Percentiles rank a stretch among this genome's conserved stretches.
Conservation (phyloP, 805 yeast species). For the Ogataea neopini region DNA sequence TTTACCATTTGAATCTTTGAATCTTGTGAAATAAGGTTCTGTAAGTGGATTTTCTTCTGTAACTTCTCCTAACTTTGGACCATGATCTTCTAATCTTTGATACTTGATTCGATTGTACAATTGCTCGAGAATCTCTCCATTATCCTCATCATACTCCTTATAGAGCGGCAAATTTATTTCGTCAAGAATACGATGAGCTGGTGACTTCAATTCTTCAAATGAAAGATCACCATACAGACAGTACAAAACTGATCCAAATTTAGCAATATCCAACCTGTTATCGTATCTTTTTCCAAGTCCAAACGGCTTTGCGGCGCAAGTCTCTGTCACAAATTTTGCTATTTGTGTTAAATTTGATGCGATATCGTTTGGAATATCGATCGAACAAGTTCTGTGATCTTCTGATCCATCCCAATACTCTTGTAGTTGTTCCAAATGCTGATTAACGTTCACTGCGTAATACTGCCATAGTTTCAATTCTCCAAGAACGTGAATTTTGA, state of each 20-base stretch:
- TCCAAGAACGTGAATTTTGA: conserved; percentile 66
- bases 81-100: conserved; percentile 73
- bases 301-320: conserved; percentile 43
- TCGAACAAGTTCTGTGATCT: conserved; percentile 15
- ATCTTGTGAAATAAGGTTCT: conserved; percentile 86
- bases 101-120: conserved; percentile 75
- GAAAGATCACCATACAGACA: conserved; percentile 35
- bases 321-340: conserved; percentile 48
- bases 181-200: conserved; percentile 61
- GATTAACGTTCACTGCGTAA: conserved; percentile 66
- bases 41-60: conserved; percentile 60
- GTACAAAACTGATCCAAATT: conserved; percentile 55
- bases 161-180: conserved; percentile 77
- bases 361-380: conserved; percentile 46
- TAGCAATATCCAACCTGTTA: conserved; percentile 52
- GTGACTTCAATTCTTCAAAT: conserved; percentile 36
- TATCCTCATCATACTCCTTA: conserved; percentile 72
- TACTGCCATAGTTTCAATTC: conserved; percentile 81
- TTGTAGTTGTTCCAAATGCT: conserved; percentile 42
- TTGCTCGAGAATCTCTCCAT: conserved; percentile 63
- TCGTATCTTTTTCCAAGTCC: conserved; percentile 50
- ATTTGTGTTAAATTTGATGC: conserved; percentile 48
- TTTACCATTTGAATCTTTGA: conserved; percentile 53
- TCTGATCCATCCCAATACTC: conserved; percentile 34
- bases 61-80: conserved; percentile 77